Evolutionary conservation across 2,329 filamentous ascomycete species (phyloP).

Genomic region (Aspergillus sp.): DNA sequence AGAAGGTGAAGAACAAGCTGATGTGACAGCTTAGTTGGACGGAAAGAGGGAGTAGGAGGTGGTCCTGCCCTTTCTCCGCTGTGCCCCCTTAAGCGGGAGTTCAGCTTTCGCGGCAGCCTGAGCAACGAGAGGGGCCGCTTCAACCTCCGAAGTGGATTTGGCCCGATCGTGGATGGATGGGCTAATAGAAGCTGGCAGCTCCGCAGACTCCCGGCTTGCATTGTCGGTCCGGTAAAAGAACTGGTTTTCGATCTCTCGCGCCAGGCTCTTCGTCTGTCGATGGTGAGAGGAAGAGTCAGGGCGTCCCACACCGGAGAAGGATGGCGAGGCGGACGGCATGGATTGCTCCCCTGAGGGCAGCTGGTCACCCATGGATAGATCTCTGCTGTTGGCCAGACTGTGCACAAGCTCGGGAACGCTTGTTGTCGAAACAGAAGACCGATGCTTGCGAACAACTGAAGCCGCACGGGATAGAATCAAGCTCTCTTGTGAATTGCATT

Average conservation of each 20-base stretch:
- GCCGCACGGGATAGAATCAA: constrained; percentile 52
- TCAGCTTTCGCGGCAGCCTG: constrained; percentile 18
- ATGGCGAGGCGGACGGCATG: constrained; percentile 3
- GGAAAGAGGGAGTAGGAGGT: constrained; percentile 44
- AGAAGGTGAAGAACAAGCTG: constrained; percentile 8
- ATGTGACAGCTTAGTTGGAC: constrained; percentile 9
- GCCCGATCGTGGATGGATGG: constrained; percentile 33
- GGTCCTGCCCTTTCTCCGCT: constrained; percentile 38
- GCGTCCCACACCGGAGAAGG: constrained; percentile 10
- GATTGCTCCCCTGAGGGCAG: constrained; percentile 22
- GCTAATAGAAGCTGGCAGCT: constrained; percentile 20
- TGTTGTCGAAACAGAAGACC: constrained; percentile 47
- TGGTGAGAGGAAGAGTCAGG: constrained; percentile 30
- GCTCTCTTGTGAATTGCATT: constrained; percentile 58
- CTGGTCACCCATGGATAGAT: constrained; percentile 30
- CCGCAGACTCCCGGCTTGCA: constrained; percentile 27
- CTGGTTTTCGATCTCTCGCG: constrained; percentile 32
- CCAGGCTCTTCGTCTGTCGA: constrained; percentile 39
- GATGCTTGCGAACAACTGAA: constrained; percentile 48
- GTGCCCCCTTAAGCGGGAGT: constrained; percentile 26
- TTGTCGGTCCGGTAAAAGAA: constrained; percentile 27
- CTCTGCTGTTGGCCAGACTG: constrained; percentile 41
- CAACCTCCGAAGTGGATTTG: constrained; percentile 38
- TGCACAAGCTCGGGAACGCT: constrained; percentile 47
- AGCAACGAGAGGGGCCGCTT: constrained; percentile 18